Base-by-base conservation (phyloP, 2,329 filamentous ascomycete species). In the Trichoderma oligosporum region DNA sequence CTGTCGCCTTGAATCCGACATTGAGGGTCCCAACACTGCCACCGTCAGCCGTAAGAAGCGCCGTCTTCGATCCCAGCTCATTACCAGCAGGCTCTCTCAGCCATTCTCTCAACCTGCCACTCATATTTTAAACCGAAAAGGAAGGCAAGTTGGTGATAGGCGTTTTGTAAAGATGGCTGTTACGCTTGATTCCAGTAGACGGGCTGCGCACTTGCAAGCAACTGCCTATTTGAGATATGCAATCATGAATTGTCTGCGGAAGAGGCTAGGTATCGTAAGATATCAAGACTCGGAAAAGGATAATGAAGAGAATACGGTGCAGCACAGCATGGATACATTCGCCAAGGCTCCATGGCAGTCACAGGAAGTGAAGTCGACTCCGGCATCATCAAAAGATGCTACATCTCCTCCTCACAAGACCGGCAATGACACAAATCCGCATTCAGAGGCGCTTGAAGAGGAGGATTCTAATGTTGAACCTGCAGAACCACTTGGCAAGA, bases 91-190 rank as follows among this genome's bases (percentile, higher is more conserved):
- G 7, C 81, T 90, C 0, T 89, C 86, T 8, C 80, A 78, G 46
- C 86, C 87, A 1, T 90, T 83, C 69, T 88, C 86, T 0, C 76
- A 82, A 25, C 87, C 87, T 0, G 84, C 87, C 3, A 84, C 85
- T 41, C 85, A 89, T 64, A 87, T 89, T 57, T 76, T 86, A 52
- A 82, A 85, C 68, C 80, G 84, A 24, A 84, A 83, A 56, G 76
- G 74, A 11, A 65, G 70, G 9, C 69, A 74, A 1, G 62, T 68
- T 1, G 75, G 77, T 4, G 75, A 79, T 61, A 78, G 74, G 63
- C 72, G 77, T 3, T 78, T 82, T 52, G 63, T 79, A 27, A 78
- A 78, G 64, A 71, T 79, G 54, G 76, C 78, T 0, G 73, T 76
- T 4, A 68, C 76, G 18, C 63, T 74, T 16, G 72, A 74, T 11